A percentile compares a stretch with the other conserved stretches of the same genome.
Conservation (phyloP, 2,329 filamentous ascomycete species). For the Beauveria rudraprayagi region DNA sequence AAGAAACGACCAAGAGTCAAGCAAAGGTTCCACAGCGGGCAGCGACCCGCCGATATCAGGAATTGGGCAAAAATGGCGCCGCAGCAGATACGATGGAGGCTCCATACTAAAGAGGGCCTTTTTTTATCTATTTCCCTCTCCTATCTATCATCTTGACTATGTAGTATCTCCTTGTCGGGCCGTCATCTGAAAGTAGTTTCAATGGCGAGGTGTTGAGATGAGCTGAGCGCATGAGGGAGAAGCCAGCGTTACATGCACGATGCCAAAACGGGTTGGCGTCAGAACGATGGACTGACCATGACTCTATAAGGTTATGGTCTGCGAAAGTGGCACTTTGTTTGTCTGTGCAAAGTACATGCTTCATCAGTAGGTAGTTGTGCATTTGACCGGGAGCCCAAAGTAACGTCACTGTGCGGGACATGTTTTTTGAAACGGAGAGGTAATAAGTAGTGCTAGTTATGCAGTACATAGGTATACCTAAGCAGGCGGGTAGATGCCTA, state of each 20-base stretch:
- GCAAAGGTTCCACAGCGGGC: constrained; percentile 4
- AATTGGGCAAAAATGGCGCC: neutral
- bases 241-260: neutral
- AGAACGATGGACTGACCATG: neutral
- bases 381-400: neutral
- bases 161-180: neutral
- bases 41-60: constrained; percentile 10
- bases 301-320: neutral
- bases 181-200: neutral
- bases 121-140: neutral
- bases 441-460: too few relatives aligned
- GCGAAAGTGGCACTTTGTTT: too few relatives aligned
- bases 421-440: neutral
- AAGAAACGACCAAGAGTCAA: neutral
- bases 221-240: neutral
- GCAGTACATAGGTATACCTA: too few relatives aligned
- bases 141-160: neutral
- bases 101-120: neutral
- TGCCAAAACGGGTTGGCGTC: neutral
- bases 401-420: neutral
- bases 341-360: too few relatives aligned
- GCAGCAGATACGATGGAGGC: constrained; percentile 9
- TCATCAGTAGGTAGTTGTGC: too few relatives aligned
- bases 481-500: neutral
- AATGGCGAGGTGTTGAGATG: neutral